Evolutionary conservation across 1,139 yeast species (phyloP), one percentile per base, ranked within the genome.

Genomic region (Protomyces pachydermus): DNA sequence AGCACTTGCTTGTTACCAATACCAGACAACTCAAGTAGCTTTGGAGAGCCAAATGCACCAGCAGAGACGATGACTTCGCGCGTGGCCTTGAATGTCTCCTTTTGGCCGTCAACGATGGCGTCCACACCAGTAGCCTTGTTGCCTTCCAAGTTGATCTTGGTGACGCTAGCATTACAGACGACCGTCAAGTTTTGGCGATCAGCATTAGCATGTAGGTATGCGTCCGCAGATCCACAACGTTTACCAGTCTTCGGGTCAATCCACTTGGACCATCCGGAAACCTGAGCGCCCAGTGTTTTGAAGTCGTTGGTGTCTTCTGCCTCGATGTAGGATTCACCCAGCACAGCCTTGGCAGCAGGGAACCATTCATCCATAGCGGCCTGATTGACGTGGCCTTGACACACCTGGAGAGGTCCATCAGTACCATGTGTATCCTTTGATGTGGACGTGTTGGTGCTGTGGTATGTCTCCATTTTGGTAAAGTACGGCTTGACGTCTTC

Each of bases 11-110:
- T 32, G 23, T 20, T 38, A 25, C 64, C 64, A 20, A 60, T 60
- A 20, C 64, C 64, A 9, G 64, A 60, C 9, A 42, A 35, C 54
- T 60, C 60, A 28, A 60, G 64, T 12, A 60, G 34, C 18, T 42
- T 34, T 8, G 64, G 64, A 12, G 60, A 42, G 16, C 37, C 38
- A 34, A 45, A 54, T 3, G 54, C 60, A 12, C 64, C 64, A 5
- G 64, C 64, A 12, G 60, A 39, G 6, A 60, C 50, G 9, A 60
- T 42, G 23, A 60, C 64, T 28, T 60, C 64, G 28, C 48, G 60
- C 14, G 20, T 28, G 9, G 61, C 64, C 10, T 16, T 38, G 37
- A 54, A 38, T 23, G 28, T 20, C 20, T 25, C 50, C 3, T 14
- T 14, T 38, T 56, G 12, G 38, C 55, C 61, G 14, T 35, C 61